Evolutionary conservation across 495 filamentous ascomycete species (phyloP), one percentile per base, ranked within the genome.

Genomic region (Cairneyella variabilis): DNA sequence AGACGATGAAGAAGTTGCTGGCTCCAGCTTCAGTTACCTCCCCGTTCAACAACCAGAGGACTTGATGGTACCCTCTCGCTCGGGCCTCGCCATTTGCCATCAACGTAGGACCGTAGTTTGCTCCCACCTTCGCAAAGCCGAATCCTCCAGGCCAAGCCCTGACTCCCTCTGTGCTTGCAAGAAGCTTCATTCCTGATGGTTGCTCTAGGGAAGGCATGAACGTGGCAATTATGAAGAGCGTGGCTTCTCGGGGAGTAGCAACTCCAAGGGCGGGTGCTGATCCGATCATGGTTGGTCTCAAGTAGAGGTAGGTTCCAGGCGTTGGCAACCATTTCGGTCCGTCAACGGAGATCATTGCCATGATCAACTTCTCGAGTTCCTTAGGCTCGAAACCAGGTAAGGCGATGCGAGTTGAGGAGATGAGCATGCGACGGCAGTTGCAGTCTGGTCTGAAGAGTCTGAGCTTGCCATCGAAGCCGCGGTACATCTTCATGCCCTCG

Each of bases 131-230:
- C 43, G 89, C 89, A 58, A 83, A 90, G 0, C 91, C 90, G 63
- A 92, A 93, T 23, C 91, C 91, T 34, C 91, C 91, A 23, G 91
- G 91, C 91, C 91, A 96, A 14, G 91, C 91, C 40, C 91, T 84
- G 50, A 93, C 80, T 68, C 80, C 85, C 64, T 93, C 84, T 34
- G 74, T 70, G 38, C 81, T 86, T 2, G 89, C 91, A 56, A 92
- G 82, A 22, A 97, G 83, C 60, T 79, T 84, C 72, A 96, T 73
- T 22, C 86, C 87, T 41, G 72, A 73, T 12, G 72, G 63, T 34
- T 76, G 66, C 59, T 81, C 75, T 51, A 84, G 57, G 25, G 66
- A 56, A 2, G 90, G 86, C 79, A 95, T 93, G 26, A 63, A 63
- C 51, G 77, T 79, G 42, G 84, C 75, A 39, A 96, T 84, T 64